phyloP scores from a whole-genome alignment of 78 protist species.

The Diacronema lutheri region DNA sequence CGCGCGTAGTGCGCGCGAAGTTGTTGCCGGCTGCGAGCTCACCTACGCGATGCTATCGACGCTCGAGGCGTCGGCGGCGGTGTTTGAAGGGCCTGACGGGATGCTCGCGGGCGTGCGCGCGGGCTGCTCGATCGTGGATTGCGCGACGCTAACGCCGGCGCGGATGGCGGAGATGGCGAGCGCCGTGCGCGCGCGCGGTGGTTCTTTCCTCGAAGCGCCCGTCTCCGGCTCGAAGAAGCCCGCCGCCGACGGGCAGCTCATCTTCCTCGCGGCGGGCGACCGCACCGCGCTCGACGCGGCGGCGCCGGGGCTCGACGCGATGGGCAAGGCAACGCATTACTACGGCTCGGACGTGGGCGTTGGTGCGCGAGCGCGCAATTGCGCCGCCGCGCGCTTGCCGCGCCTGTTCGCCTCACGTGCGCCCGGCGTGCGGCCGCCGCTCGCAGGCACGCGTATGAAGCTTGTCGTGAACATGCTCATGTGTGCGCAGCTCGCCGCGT shows the following conservation, averaged over 20 bases:
- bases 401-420: too few species aligned
- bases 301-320: neutral
- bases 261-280: constrained; percentile 28
- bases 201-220: constrained; percentile 33
- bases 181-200: neutral
- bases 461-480: constrained; percentile 22
- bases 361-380: too few species aligned
- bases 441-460: constrained; percentile 26
- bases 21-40: neutral
- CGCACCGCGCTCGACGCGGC: too few species aligned
- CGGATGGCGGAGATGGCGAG: neutral
- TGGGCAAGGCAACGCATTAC: neutral
- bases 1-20: neutral
- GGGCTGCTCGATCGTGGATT: constrained; percentile 13
- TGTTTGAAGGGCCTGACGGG: neutral
- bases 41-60: constrained; percentile 1
- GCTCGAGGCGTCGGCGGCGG: neutral
- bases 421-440: too few species aligned
- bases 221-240: constrained; percentile 24
- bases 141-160: constrained; percentile 16
- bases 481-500: constrained; percentile 17
- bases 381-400: too few species aligned
- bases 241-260: constrained; percentile 13
- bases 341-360: neutral
- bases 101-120: neutral